Evolutionary conservation across 2,329 filamentous ascomycete genomes (phyloP), one percentile per base, ranked within the genome.

Genomic region (Aspergillus pseudoglaucus): DNA sequence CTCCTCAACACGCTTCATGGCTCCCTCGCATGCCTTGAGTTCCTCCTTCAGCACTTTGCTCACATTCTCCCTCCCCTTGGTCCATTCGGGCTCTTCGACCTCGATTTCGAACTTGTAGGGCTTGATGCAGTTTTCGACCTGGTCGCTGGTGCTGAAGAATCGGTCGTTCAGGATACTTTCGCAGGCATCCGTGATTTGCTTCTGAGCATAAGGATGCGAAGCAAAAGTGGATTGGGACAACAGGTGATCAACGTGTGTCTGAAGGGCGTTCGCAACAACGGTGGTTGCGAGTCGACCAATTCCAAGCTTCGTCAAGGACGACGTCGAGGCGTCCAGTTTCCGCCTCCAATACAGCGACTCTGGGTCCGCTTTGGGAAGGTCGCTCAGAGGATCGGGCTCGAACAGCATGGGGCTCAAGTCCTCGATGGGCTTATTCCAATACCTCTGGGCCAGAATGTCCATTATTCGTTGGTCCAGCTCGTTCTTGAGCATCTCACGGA

Each of bases 31-130:
- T 20, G 90, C 88, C 49, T 81, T 79, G 3, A 98, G 76, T 66
- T 98, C 93, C 44, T 85, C 84, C 67, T 94, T 94, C n/a, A 98
- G 73, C 1, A 93, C 83, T 7, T 76, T 78, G 35, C 82, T 79
- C 1, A 91, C 85, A 58, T 94, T 93, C 41, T 95, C 90, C 45
- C 91, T 79, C 0, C 90, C 90, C 51, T 87, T 82, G 3, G 77
- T 68, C 93, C 93, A 98, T 66, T 98, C 94, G 6, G 83, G 77
- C 35, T 90, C 87, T 61, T 95, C 89, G 40, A 98, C 84, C 59
- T 98, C 93, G 49, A 98, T 95, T 53, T 96, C 90, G 58, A 91
- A 97, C 66, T 98, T 98, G 75, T 91, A 98, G 0, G 94, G 93
- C 69, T 98, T 98, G 70, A 98, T 94, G 65, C 91, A 98, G 64